These are phyloP conservation scores for Aspergillus sparsus DNA, from an alignment of 495 filamentous ascomycete species.

Conservation along the genomic window DNA sequence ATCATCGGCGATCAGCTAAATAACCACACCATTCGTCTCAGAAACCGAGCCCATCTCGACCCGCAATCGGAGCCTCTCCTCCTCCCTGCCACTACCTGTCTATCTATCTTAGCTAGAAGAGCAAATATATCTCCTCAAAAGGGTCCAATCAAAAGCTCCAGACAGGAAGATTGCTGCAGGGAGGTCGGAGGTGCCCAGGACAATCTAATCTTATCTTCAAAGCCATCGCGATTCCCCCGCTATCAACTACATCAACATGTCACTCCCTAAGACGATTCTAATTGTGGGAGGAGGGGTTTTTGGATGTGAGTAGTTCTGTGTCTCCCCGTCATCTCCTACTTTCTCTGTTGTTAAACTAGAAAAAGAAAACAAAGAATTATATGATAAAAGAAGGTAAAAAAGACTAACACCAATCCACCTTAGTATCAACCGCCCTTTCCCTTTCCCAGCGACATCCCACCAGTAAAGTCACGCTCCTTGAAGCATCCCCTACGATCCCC, in stretches of 20 bases:
- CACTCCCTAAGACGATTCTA: conserved; percentile 57
- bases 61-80: background rate
- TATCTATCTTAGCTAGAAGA: no score
- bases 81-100: no score
- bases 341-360: background rate
- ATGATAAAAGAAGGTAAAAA: background rate
- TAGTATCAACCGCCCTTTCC: conserved; percentile 65
- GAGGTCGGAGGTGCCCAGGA: no score
- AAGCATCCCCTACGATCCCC: conserved; percentile 66
- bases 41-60: background rate
- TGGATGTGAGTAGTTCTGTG: conserved; percentile 53
- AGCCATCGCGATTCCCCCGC: background rate
- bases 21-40: background rate
- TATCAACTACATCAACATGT: conserved; percentile 29
- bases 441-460: conserved; percentile 58
- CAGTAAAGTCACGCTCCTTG: conserved; percentile 66
- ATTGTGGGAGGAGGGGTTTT: conserved; percentile 80
- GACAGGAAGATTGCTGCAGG: no score
- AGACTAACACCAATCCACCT: conserved; percentile 14
- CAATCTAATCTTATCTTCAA: background rate
- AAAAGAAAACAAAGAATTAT: background rate
- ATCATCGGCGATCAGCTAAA: background rate
- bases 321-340: background rate
- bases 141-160: no score
- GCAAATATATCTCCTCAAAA: no score